Evolutionary conservation across 129 eudicot species (phyloP).

Genomic region (Pittosporum tobira): DNA sequence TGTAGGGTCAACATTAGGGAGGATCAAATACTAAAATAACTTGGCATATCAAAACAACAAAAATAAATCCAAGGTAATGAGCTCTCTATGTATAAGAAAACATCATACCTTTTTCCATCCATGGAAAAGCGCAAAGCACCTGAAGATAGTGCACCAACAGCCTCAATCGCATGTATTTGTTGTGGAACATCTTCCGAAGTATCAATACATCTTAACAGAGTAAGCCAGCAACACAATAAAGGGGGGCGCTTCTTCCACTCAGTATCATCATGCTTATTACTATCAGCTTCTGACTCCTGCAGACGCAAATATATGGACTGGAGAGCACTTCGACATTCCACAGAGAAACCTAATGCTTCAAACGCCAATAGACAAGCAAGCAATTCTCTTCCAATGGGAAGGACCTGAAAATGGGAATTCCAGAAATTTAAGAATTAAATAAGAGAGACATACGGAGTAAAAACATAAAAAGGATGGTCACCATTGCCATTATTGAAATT

Average conservation of each 20-base stretch:
- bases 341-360: conserved; percentile 42
- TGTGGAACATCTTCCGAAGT: conserved; percentile 44
- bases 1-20: background rate
- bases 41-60: background rate
- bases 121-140: conserved; percentile 70
- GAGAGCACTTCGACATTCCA: conserved; percentile 60
- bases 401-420: conserved; percentile 26
- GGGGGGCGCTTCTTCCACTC: conserved; percentile 67
- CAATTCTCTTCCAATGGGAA: conserved; percentile 84
- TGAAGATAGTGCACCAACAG: conserved; percentile 39
- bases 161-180: conserved; percentile 34
- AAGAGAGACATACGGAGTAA: no score
- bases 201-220: conserved; percentile 44
- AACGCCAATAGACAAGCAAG: conserved; percentile 64
- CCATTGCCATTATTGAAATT: background rate
- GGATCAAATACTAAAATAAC: conserved; percentile 2
- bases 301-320: conserved; percentile 28
- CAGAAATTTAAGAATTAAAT: background rate
- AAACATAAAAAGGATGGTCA: background rate
- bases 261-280: conserved; percentile 22
- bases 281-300: conserved; percentile 38
- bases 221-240: conserved; percentile 54
- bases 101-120: conserved; percentile 55
- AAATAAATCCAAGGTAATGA: background rate
- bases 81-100: background rate